Conservation (phyloP, 495 filamentous ascomycete genomes). For the Paragyromitra xinjiangensis region DNA sequence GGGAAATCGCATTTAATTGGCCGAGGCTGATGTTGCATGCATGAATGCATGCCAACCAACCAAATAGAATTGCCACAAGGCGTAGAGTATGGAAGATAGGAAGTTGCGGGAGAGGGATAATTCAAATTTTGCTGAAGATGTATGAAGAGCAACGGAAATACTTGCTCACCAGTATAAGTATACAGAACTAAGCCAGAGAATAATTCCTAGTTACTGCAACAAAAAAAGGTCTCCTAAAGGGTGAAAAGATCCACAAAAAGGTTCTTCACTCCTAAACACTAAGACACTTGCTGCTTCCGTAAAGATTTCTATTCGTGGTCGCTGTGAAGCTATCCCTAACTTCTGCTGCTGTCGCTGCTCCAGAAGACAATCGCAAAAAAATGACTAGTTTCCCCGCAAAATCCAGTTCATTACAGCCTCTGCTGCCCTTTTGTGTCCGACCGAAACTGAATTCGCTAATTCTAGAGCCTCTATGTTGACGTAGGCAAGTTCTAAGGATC, state of each 20-base stretch:
- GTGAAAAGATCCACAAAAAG: constrained; percentile 17
- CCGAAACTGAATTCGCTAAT: constrained; percentile 1
- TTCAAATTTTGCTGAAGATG: neutral
- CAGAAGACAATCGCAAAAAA: constrained; percentile 23
- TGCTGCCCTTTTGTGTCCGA: constrained; percentile 15
- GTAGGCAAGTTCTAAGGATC: constrained; percentile 12
- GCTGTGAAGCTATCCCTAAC: constrained; percentile 39
- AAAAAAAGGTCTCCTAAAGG: constrained; percentile 6
- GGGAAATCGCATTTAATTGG: constrained; percentile 13
- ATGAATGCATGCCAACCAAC: constrained; percentile 9
- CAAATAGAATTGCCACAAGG: constrained; percentile 2
- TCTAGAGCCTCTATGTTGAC: constrained; percentile 18
- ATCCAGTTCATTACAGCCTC: constrained; percentile 37
- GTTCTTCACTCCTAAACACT: constrained; percentile 28
- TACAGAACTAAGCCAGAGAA: neutral
- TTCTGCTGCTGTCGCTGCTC: constrained; percentile 30
- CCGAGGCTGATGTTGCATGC: constrained; percentile 11
- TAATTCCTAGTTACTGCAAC: neutral
- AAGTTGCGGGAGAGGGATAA: neutral
- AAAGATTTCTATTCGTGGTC: constrained; percentile 38
- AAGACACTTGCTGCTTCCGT: constrained; percentile 14
- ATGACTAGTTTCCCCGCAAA: constrained; percentile 31
- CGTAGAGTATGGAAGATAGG: neutral
- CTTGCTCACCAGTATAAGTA: constrained; percentile 42
- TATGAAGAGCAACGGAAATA: constrained; percentile 30